These are phyloP conservation scores for Tetrahymena borealis DNA, from an alignment of 73 alveolate species.

Conservation along the genomic window DNA sequence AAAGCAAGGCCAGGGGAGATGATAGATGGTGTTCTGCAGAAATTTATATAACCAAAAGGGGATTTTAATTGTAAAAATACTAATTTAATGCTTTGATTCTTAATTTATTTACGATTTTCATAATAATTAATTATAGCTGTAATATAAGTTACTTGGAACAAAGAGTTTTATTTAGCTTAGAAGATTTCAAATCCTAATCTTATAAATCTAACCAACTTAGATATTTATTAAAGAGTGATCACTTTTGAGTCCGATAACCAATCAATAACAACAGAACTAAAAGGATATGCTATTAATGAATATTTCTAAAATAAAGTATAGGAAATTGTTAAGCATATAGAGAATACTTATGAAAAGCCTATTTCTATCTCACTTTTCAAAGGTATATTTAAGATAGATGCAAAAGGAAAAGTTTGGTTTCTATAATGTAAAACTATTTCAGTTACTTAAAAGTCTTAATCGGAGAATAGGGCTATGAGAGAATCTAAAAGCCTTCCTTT, in stretches of 20 bases:
- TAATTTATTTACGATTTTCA: neutral
- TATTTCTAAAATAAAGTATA: neutral
- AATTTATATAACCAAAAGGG: neutral
- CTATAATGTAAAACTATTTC: neutral
- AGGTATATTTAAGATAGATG: neutral
- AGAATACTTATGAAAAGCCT: neutral
- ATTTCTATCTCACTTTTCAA: neutral
- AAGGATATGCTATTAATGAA: neutral
- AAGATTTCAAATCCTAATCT: neutral
- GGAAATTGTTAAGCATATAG: neutral
- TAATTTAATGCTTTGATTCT: neutral
- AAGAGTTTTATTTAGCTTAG: neutral
- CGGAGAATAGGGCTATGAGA: neutral
- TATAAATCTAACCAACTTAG: neutral
- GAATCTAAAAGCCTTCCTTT: neutral
- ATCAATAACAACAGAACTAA: neutral
- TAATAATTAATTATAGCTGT: neutral
- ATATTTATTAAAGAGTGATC: neutral
- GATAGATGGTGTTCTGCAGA: neutral
- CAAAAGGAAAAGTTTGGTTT: neutral
- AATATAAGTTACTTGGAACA: neutral
- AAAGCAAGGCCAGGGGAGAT: neutral
- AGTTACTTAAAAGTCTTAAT: neutral
- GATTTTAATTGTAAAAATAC: neutral
- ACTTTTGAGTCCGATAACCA: neutral